These are phyloP conservation scores for Sinapis alba DNA, from an alignment of 441 rosid species.

Conservation along the genomic window DNA sequence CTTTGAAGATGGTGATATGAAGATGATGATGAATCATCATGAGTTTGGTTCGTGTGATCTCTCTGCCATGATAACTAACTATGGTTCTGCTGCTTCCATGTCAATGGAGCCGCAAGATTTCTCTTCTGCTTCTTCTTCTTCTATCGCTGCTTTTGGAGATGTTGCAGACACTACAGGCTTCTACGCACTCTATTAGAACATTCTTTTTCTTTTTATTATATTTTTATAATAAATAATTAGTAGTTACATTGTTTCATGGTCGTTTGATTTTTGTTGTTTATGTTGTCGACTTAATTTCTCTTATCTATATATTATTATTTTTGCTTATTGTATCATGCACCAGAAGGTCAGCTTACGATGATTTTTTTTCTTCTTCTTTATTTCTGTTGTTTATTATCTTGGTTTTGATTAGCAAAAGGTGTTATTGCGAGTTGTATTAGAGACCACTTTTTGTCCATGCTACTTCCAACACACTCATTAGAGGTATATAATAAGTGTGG, in stretches of 20 bases:
- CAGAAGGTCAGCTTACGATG: slow-evolving; percentile 20
- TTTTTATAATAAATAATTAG: slow-evolving; percentile 18
- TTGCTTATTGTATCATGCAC: slow-evolving; percentile 25
- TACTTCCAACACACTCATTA: slow-evolving; percentile 37
- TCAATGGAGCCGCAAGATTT: slow-evolving; percentile 42
- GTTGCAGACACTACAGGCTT: slow-evolving; percentile 50
- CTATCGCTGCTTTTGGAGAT: slow-evolving; percentile 49
- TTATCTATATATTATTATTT: not conserved
- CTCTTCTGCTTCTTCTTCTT: slow-evolving; percentile 37
- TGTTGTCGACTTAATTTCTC: slow-evolving; percentile 15
- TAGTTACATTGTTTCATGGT: slow-evolving; percentile 18
- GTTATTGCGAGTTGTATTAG: slow-evolving; percentile 30
- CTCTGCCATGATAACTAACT: slow-evolving; percentile 54
- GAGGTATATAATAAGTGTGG: not conserved
- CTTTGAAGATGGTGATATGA: slow-evolving; percentile 36
- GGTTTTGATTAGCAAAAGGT: slow-evolving; percentile 14
- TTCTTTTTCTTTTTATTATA: slow-evolving; percentile 2
- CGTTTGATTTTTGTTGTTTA: slow-evolving; percentile 26
- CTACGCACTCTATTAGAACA: slow-evolving; percentile 51
- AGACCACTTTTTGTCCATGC: slow-evolving; percentile 32
- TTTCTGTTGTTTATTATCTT: not conserved
- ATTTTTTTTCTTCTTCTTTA: not conserved
- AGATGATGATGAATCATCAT: slow-evolving; percentile 4
- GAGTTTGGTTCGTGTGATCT: slow-evolving; percentile 57
- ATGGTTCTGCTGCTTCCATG: slow-evolving; percentile 26